Conservation (phyloP, 2,329 filamentous ascomycete species). For the Scytalidium sp. region DNA sequence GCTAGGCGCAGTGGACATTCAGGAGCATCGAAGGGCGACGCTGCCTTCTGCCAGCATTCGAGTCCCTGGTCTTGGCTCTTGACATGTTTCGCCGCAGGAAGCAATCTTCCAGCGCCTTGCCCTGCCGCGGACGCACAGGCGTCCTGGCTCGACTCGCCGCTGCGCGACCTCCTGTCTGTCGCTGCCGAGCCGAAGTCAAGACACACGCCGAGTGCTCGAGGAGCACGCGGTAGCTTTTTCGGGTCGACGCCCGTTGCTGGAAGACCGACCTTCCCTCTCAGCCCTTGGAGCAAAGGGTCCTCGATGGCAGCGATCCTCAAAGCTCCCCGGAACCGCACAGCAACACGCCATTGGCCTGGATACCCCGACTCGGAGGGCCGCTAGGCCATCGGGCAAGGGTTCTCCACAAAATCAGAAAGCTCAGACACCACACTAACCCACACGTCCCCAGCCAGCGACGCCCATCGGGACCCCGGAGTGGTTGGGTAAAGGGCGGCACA, state of each 20-base stretch:
- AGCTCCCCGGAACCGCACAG: neutral
- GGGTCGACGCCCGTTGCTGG: too few species aligned
- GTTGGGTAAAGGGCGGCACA: too few species aligned
- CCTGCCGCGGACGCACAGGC: neutral
- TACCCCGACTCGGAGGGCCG: too few species aligned
- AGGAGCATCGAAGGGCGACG: neutral
- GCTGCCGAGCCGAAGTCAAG: neutral
- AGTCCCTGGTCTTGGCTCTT: too few species aligned
- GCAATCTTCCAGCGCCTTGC: neutral
- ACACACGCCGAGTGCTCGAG: neutral
- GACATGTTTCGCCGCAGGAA: neutral
- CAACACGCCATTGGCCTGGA: too few species aligned
- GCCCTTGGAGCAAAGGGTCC: neutral
- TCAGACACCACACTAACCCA: too few species aligned
- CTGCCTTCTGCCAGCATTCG: neutral
- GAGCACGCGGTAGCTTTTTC: too few species aligned
- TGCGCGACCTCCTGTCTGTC: neutral
- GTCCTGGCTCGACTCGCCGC: neutral
- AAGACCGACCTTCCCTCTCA: too few species aligned
- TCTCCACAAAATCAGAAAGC: neutral
- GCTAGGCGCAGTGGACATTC: neutral
- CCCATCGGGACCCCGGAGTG: too few species aligned
- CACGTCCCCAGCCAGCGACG: too few species aligned
- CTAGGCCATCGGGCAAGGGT: neutral
- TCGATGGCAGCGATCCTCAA: neutral